Evolutionary conservation across 164 flowering plant genomes (phyloP).

Genomic region (Vitis rotundifolia): DNA sequence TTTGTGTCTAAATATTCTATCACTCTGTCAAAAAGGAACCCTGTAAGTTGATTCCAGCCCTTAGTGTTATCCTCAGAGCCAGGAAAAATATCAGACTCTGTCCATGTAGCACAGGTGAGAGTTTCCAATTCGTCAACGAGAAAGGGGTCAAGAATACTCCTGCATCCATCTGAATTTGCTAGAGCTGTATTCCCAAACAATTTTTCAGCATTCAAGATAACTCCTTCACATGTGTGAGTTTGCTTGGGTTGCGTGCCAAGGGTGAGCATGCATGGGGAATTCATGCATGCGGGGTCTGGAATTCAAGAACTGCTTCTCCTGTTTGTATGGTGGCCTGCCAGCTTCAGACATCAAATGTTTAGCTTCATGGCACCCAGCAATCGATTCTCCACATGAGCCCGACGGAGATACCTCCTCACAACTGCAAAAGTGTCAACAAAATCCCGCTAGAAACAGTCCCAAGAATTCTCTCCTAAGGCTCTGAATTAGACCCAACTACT

Average conservation of each 20-base stretch:
- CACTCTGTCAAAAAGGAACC: conserved; percentile 64
- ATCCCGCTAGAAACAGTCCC: conserved; percentile 71
- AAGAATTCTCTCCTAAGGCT: conserved; percentile 48
- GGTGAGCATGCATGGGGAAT: too few species aligned
- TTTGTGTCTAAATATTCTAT: conserved; percentile 58
- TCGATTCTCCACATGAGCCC: conserved; percentile 97
- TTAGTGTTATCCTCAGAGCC: conserved; percentile 34
- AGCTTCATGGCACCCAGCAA: conserved; percentile 94
- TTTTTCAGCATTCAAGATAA: conserved; percentile 57
- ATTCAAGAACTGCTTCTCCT: too few species aligned
- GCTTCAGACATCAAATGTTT: too few species aligned
- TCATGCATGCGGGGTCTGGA: too few species aligned
- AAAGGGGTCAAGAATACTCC: conserved; percentile 29
- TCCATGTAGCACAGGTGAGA: conserved; percentile 36
- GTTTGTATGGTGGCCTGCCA: too few species aligned
- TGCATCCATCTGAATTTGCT: conserved; percentile 11
- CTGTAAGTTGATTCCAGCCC: conserved; percentile 31
- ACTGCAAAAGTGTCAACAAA: conserved; percentile 67
- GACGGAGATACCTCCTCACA: conserved; percentile 87
- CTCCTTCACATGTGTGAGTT: conserved; percentile 43
- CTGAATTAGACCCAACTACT: conserved; percentile 43
- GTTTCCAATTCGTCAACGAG: conserved; percentile 53
- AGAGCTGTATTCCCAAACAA: conserved; percentile 35
- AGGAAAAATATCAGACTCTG: conserved; percentile 13
- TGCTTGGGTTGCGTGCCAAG: too few species aligned